These are phyloP conservation scores for Aspergillus jensenii DNA, from an alignment of 2,329 filamentous ascomycete genomes.

Conservation along the genomic window DNA sequence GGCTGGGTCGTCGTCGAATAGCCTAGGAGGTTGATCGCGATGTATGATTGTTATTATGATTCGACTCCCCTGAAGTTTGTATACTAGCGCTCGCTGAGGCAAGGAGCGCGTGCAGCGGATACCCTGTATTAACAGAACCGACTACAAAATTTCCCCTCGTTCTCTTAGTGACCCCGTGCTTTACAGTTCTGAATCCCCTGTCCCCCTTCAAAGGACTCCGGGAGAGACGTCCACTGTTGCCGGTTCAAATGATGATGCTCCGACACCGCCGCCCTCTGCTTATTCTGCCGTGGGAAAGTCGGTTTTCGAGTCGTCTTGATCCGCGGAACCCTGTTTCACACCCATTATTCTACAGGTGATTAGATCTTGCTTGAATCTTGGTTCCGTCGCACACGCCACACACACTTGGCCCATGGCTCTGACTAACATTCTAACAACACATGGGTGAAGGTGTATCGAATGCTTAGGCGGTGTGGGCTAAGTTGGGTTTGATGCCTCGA, in stretches of 20 bases:
- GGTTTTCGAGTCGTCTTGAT: neutral
- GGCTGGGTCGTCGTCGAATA: neutral
- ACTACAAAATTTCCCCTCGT: neutral
- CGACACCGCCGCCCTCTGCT: neutral
- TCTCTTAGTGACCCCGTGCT: neutral
- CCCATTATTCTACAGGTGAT: neutral
- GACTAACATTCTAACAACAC: neutral
- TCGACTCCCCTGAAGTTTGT: constrained; percentile 13
- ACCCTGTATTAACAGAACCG: neutral
- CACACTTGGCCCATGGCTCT: neutral
- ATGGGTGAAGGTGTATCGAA: neutral
- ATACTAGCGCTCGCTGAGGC: constrained; percentile 1
- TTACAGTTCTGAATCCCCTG: neutral
- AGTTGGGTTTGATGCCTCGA: neutral
- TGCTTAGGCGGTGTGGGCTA: neutral
- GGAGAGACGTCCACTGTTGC: no score
- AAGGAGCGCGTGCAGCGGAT: constrained; percentile 1
- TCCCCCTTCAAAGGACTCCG: neutral
- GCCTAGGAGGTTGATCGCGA: neutral
- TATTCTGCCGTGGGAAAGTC: neutral
- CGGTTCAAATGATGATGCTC: neutral
- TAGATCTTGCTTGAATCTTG: neutral
- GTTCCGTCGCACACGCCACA: neutral
- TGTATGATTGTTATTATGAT: neutral
- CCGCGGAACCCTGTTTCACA: neutral